Conservation (phyloP, 2,329 filamentous ascomycete species). For the Fusarium sp. region DNA sequence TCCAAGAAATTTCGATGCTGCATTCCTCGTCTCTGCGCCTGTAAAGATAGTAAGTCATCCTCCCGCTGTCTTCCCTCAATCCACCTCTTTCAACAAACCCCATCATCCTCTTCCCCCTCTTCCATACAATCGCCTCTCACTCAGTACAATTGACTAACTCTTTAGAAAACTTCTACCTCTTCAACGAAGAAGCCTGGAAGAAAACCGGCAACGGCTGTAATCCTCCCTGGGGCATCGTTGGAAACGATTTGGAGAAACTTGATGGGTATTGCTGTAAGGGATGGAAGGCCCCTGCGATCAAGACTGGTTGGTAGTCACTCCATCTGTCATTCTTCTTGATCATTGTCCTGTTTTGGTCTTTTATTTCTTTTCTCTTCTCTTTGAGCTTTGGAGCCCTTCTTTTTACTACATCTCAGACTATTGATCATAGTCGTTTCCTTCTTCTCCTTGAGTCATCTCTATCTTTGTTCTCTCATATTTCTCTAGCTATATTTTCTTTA, state of each 20-base stretch:
- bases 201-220: constrained; percentile 18
- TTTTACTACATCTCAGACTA: neutral
- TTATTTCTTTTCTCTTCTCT: neutral
- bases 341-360: too few species aligned
- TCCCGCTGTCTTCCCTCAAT: too few species aligned
- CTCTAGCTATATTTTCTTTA: too few species aligned
- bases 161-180: constrained; percentile 22
- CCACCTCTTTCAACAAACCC: too few species aligned
- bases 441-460: neutral
- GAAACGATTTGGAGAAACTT: constrained; percentile 16
- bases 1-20: constrained; percentile 21
- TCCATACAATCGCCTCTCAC: too few species aligned
- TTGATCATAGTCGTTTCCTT: neutral
- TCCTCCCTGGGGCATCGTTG: constrained; percentile 30
- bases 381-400: neutral
- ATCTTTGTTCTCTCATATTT: too few species aligned
- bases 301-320: neutral
- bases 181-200: constrained; percentile 24
- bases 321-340: too few species aligned
- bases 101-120: too few species aligned
- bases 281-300: neutral
- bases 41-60: constrained; percentile 24
- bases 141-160: neutral
- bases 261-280: constrained; percentile 34
- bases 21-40: constrained; percentile 31